Evolutionary conservation across 208 protist genomes (phyloP).

Genomic region (Naegleria gruberi): DNA sequence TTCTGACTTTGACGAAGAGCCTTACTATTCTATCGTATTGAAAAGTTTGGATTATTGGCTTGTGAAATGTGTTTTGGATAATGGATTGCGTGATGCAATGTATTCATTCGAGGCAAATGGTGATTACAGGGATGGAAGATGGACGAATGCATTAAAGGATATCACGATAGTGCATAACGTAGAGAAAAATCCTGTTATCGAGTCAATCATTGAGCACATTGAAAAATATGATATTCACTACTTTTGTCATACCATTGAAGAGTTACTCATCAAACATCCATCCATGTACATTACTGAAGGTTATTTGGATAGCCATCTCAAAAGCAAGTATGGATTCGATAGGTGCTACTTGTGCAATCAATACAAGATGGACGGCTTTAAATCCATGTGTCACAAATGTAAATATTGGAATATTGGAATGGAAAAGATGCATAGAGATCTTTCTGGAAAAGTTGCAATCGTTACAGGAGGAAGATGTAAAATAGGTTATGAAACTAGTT

Average conservation of each 20-base stretch:
- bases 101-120: neutral
- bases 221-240: neutral
- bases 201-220: neutral
- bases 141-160: neutral
- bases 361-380: neutral
- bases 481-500: conserved; percentile 74
- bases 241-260: neutral
- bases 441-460: conserved; percentile 36
- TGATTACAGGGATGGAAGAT: neutral
- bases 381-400: neutral
- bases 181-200: neutral
- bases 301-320: neutral
- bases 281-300: neutral
- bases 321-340: neutral
- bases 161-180: neutral
- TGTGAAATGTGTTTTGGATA: neutral
- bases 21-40: neutral
- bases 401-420: neutral
- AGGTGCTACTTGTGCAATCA: neutral
- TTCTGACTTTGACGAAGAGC: neutral
- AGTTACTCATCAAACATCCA: neutral
- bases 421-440: neutral
- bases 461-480: conserved; percentile 66
- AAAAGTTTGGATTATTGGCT: neutral
- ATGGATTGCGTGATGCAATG: neutral